phyloP scores from a whole-genome alignment of 345 rosid genomes.

The Corchorus olitorius region DNA sequence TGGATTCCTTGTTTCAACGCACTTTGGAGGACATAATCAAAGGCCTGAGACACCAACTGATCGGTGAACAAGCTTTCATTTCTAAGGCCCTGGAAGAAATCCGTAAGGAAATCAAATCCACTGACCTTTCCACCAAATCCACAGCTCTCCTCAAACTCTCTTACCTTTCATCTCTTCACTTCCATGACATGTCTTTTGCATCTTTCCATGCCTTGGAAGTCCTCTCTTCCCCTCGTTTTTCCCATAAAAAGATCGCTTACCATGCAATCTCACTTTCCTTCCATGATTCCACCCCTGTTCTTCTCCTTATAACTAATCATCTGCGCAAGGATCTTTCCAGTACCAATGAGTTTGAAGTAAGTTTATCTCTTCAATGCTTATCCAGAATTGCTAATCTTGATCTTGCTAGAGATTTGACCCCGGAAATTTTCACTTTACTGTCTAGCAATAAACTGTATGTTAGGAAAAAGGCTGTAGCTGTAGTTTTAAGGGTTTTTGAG shows the following conservation, averaged over 20 bases:
- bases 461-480: slow-evolving; percentile 76
- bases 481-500: slow-evolving; percentile 74
- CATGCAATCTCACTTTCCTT: slow-evolving; percentile 83
- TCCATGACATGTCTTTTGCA: slow-evolving; percentile 86
- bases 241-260: slow-evolving; percentile 77
- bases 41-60: slow-evolving; percentile 64
- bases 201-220: slow-evolving; percentile 88
- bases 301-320: slow-evolving; percentile 85
- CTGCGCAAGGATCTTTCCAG: slow-evolving; percentile 82
- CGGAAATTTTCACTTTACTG: slow-evolving; percentile 79
- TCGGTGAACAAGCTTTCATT: slow-evolving; percentile 59
- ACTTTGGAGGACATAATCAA: slow-evolving; percentile 85
- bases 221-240: slow-evolving; percentile 71
- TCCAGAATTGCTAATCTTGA: slow-evolving; percentile 73
- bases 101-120: slow-evolving; percentile 83
- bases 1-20: slow-evolving; percentile 90
- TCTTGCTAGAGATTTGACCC: slow-evolving; percentile 83
- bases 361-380: slow-evolving; percentile 82
- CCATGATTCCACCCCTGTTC: slow-evolving; percentile 72
- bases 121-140: slow-evolving; percentile 84
- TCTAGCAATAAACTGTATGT: slow-evolving; percentile 65
- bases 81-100: slow-evolving; percentile 79
- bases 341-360: slow-evolving; percentile 68
- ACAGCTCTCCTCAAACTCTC: slow-evolving; percentile 83
- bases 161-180: slow-evolving; percentile 73